Percentiles rank a stretch among this genome's conserved stretches.
Evolutionary conservation across 1,139 yeast genomes (phyloP).

Genomic region (Diutina pseudorugosa): DNA sequence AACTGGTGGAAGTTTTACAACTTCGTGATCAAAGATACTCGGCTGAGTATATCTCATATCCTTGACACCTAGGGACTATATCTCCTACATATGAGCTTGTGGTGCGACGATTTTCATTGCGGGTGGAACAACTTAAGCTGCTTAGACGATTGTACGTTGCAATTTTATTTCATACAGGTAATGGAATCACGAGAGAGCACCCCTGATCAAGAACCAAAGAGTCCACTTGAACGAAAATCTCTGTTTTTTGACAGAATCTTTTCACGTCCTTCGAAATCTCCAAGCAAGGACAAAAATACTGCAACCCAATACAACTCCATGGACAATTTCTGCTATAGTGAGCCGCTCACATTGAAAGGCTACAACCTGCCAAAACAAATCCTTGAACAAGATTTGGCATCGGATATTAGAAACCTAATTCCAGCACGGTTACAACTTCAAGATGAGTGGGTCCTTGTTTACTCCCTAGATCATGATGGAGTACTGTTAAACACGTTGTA

Average conservation of each 20-base stretch:
- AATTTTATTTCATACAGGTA: background rate
- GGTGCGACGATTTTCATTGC: conserved; percentile 3
- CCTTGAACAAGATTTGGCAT: conserved; percentile 49
- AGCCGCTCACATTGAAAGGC: background rate
- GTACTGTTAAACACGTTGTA: conserved; percentile 72
- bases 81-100: background rate
- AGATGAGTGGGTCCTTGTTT: conserved; percentile 66
- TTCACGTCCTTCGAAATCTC: background rate
- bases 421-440: conserved; percentile 72
- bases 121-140: conserved; percentile 1
- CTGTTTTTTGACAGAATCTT: conserved; percentile 2
- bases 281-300: background rate
- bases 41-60: background rate
- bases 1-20: too few relatives aligned
- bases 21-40: background rate
- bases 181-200: background rate
- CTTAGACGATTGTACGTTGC: background rate
- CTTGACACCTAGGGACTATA: background rate
- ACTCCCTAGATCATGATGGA: conserved; percentile 86
- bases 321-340: background rate
- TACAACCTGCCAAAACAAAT: background rate
- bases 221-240: background rate
- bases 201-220: background rate
- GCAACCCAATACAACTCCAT: background rate
- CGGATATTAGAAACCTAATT: conserved; percentile 56